These are phyloP conservation scores for Arachnomyces sp. DNA, from an alignment of 2,329 filamentous ascomycete genomes.

Conservation along the genomic window DNA sequence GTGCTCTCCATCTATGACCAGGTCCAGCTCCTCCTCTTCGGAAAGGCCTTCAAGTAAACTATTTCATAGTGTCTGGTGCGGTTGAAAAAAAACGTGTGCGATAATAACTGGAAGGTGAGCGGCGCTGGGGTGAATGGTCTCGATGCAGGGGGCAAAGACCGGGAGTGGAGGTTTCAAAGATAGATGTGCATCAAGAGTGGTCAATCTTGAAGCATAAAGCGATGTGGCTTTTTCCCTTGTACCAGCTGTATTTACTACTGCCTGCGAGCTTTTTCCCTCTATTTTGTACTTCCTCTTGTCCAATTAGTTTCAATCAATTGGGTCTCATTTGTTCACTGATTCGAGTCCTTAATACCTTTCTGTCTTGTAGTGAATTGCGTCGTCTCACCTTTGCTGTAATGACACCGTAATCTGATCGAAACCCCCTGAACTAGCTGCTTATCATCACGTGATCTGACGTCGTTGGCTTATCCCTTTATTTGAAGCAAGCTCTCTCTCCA, in stretches of 20 bases:
- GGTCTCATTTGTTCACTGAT: slow-evolving; percentile 6
- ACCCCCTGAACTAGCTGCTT: background rate
- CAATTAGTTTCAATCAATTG: slow-evolving; percentile 13
- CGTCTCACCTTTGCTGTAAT: slow-evolving; percentile 2
- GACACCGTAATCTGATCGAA: too few species aligned
- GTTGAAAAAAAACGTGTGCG: slow-evolving; percentile 21
- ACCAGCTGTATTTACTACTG: slow-evolving; percentile 45
- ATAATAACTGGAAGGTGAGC: slow-evolving; percentile 6
- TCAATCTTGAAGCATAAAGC: slow-evolving; percentile 39
- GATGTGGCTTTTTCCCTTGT: slow-evolving; percentile 34
- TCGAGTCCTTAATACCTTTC: background rate
- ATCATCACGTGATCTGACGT: background rate
- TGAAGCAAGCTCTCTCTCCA: too few species aligned
- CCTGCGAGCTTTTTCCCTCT: slow-evolving; percentile 35
- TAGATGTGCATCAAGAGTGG: slow-evolving; percentile 37
- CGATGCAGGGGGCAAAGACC: slow-evolving; percentile 11
- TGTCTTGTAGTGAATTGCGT: slow-evolving; percentile 11
- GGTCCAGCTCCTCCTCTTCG: slow-evolving; percentile 98
- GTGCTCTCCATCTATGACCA: slow-evolving; percentile 99
- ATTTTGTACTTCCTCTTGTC: slow-evolving; percentile 13
- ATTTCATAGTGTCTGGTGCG: slow-evolving; percentile 10
- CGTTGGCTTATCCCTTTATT: background rate
- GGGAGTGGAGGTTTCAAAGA: slow-evolving; percentile 28
- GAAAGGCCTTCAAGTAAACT: slow-evolving; percentile 88
- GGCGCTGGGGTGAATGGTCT: slow-evolving; percentile 21